Evolutionary conservation across 257 asterid genomes (phyloP), one percentile per base, ranked within the genome.

Genomic region (Primulina eburnea): DNA sequence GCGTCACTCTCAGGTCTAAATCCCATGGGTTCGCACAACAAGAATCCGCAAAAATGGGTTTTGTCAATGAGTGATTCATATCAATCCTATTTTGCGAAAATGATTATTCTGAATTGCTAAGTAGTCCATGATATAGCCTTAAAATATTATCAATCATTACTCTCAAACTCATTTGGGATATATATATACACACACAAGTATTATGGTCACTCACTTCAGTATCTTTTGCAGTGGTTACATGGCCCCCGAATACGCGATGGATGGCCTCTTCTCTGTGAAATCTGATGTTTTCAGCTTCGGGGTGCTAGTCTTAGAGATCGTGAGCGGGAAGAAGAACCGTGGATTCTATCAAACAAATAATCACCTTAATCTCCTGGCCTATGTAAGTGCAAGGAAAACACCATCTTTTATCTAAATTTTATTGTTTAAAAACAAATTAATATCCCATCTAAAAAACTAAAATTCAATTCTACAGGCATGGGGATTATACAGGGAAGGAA

Each of bases 241-340:
- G 96, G 82, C 96, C 6, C 96, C 96, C 1, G 96, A 89, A 76
- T 89, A 89, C 12, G 96, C 96, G 67, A 89, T 89, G 96, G 96
- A 86, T 10, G 96, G 96, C 65, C 83, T 81, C 60, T 86, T 89
- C 86, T 89, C 96, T 29, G 63, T 86, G 64, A 89, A 89, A 67
- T 89, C 93, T 0, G 96, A 86, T 38, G 96, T 85, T 29, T 89
- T 86, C 73, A 89, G 92, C 74, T 89, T 86, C 35, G 96, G 96
- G n/a, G 92, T 89, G 65, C 71, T 89, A n/a, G 87, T 89, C 6
- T 50, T 89, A 33, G 96, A 89, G 82, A 83, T 89, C 17, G 88
- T 86, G 2, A 86, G 83, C 9, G 92, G 92, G 66, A 78, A 66
- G 57, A 84, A 86, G 83, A 89, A 89, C 77, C 78, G 92, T 20